phyloP scores from a whole-genome alignment of 768 basidiomycete genomes.

The Dacryopinax spathularia region DNA sequence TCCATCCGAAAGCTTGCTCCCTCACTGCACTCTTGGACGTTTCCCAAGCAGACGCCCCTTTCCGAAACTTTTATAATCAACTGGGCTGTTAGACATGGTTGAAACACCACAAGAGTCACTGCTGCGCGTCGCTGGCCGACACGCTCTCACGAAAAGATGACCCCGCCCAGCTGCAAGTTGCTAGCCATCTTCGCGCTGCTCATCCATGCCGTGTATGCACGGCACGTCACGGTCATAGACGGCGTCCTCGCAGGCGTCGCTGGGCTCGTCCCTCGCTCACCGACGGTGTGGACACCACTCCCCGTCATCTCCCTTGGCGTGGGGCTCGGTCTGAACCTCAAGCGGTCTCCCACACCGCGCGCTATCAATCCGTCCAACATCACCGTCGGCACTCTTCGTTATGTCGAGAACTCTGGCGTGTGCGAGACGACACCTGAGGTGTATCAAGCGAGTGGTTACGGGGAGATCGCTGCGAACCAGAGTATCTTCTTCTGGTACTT shows the following conservation, averaged over 20 bases:
- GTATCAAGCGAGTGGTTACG: slow-evolving; percentile 51
- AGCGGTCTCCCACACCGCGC: background rate
- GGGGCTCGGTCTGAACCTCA: slow-evolving; percentile 16
- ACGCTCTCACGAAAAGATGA: background rate
- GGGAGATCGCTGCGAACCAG: slow-evolving; percentile 40
- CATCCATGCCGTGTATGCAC: background rate
- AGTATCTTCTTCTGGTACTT: slow-evolving; percentile 65
- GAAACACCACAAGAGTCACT: too few species aligned
- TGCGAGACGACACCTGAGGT: slow-evolving; percentile 53
- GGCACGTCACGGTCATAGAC: slow-evolving; percentile 35
- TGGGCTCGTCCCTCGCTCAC: background rate
- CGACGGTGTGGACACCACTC: background rate
- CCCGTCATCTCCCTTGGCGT: background rate
- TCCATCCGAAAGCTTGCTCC: background rate
- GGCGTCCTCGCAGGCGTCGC: slow-evolving; percentile 40
- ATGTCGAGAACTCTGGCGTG: slow-evolving; percentile 46
- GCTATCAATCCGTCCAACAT: background rate
- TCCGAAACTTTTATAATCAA: background rate
- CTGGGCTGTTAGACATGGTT: background rate
- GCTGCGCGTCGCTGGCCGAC: background rate
- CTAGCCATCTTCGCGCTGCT: background rate
- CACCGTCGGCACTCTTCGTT: slow-evolving; percentile 33
- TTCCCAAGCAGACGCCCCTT: background rate
- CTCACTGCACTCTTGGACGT: background rate
- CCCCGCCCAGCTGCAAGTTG: background rate